Evolutionary conservation across 164 flowering plant genomes (phyloP).

Genomic region (Vitis rupestris): DNA sequence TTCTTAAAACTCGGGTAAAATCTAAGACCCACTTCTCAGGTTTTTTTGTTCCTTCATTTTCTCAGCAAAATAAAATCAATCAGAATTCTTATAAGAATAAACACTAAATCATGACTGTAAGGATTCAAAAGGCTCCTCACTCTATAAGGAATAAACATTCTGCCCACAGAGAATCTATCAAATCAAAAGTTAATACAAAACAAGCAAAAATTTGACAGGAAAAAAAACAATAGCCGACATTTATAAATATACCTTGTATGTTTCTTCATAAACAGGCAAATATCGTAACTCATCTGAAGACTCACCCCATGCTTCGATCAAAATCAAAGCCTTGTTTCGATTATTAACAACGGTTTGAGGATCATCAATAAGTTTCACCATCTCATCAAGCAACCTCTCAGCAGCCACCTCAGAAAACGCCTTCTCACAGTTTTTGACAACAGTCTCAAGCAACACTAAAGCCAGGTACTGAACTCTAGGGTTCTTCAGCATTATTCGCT

Average conservation of each 20-base stretch:
- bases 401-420: slow-evolving; percentile 94
- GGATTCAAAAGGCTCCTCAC: too few relatives aligned
- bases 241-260: slow-evolving; percentile 75
- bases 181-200: neutral
- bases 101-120: too few relatives aligned
- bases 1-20: too few relatives aligned
- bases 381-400: slow-evolving; percentile 93
- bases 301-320: slow-evolving; percentile 97
- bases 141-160: too few relatives aligned
- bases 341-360: slow-evolving; percentile 90
- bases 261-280: slow-evolving; percentile 93
- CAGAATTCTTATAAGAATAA: too few relatives aligned
- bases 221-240: too few relatives aligned
- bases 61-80: too few relatives aligned
- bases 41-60: too few relatives aligned
- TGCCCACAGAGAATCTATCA: too few relatives aligned
- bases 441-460: slow-evolving; percentile 71
- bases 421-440: slow-evolving; percentile 83
- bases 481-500: slow-evolving; percentile 65
- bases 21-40: too few relatives aligned
- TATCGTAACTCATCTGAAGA: slow-evolving; percentile 78
- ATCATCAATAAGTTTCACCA: slow-evolving; percentile 95
- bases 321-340: slow-evolving; percentile 75
- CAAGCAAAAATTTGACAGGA: neutral
- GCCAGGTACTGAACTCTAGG: slow-evolving; percentile 78